Evolutionary conservation across 2,329 filamentous ascomycete genomes (phyloP).

Genomic region (Aphanocladium album): DNA sequence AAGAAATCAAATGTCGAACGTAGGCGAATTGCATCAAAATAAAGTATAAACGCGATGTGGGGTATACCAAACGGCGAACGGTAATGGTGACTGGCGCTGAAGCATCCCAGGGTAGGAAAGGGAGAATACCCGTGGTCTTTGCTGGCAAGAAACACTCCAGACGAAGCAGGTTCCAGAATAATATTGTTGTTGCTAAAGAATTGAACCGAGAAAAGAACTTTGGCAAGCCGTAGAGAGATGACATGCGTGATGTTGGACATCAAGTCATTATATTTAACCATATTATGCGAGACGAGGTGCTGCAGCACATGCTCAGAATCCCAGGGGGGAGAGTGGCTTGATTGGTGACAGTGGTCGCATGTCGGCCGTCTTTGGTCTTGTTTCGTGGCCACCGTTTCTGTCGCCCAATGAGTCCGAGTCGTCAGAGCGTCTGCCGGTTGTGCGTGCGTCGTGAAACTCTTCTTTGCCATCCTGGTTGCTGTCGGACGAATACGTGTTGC

Average conservation of each 20-base stretch:
- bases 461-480: slow-evolving; percentile 45
- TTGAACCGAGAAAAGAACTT: slow-evolving; percentile 1
- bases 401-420: slow-evolving; percentile 42
- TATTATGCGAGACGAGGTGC: background rate
- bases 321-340: slow-evolving; percentile 53
- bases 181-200: background rate
- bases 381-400: slow-evolving; percentile 37
- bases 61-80: slow-evolving; percentile 23
- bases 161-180: background rate
- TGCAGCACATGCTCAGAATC: slow-evolving; percentile 32
- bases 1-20: background rate
- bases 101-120: background rate
- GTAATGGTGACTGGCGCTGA: background rate
- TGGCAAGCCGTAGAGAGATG: background rate
- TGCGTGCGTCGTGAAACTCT: slow-evolving; percentile 27
- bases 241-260: background rate
- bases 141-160: background rate
- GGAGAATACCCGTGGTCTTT: background rate
- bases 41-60: slow-evolving; percentile 16
- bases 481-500: slow-evolving; percentile 39
- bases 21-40: background rate
- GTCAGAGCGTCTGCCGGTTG: slow-evolving; percentile 30
- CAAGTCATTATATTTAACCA: slow-evolving; percentile 2
- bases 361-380: slow-evolving; percentile 32
- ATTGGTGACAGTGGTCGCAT: slow-evolving; percentile 52